Evolutionary conservation across 495 filamentous ascomycete genomes (phyloP).

Genomic region (Aspergillus leporis): DNA sequence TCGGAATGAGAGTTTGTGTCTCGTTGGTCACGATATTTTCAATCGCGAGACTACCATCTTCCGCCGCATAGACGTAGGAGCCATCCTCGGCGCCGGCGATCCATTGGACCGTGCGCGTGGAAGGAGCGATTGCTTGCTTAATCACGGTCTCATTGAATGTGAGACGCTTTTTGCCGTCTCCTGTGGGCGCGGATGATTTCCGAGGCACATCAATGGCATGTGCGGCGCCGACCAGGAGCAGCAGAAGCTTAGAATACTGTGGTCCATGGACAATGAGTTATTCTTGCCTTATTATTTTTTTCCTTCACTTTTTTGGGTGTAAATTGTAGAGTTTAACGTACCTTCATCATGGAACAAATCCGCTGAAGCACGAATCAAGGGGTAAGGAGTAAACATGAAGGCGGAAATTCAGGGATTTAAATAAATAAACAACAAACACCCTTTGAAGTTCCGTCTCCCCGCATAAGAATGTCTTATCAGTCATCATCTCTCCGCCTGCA

Average conservation of each 20-base stretch:
- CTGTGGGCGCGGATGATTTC: constrained; percentile 13
- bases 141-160: constrained; percentile 24
- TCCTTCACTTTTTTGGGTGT: background rate
- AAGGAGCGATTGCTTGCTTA: constrained; percentile 11
- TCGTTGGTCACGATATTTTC: constrained; percentile 24
- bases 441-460: background rate
- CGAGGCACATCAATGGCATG: constrained; percentile 13
- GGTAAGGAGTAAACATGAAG: background rate
- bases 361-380: background rate
- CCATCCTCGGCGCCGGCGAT: constrained; percentile 20
- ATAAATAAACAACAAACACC: background rate
- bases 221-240: constrained; percentile 9
- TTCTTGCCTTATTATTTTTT: background rate
- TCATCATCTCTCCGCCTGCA: background rate
- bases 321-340: background rate
- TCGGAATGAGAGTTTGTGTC: constrained; percentile 18
- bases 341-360: constrained; percentile 7
- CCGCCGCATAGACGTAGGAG: constrained; percentile 19
- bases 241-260: background rate
- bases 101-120: constrained; percentile 19
- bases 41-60: constrained; percentile 18
- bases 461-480: constrained; percentile 6
- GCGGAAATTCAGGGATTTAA: background rate
- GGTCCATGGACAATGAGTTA: background rate
- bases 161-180: constrained; percentile 13